Evolutionary conservation across 805 yeast genomes (phyloP).

Genomic region (Myxozyma mucilagina): DNA sequence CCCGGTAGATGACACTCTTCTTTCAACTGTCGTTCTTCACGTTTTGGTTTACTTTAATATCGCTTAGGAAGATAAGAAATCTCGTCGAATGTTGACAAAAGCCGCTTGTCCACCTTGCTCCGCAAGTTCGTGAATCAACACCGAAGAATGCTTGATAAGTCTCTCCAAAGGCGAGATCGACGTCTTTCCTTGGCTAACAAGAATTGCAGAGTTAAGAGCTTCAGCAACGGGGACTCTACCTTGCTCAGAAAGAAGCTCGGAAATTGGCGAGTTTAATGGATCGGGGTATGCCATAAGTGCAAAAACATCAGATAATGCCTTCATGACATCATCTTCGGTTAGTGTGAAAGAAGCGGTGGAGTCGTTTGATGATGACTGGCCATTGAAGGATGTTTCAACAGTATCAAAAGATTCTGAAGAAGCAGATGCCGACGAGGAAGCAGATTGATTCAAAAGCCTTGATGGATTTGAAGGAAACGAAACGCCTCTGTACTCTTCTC

Average conservation of each 20-base stretch:
- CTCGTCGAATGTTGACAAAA: conserved; percentile 27
- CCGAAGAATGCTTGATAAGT: conserved; percentile 46
- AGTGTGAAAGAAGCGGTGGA: background rate
- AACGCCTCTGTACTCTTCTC: conserved; percentile 37
- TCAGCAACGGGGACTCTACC: conserved; percentile 47
- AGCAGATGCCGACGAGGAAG: background rate
- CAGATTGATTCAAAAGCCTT: background rate
- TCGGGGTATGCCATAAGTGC: conserved; percentile 55
- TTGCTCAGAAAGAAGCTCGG: conserved; percentile 42
- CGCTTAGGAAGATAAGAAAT: conserved; percentile 16
- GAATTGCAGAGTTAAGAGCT: conserved; percentile 46
- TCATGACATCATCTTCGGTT: conserved; percentile 36
- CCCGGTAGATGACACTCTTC: too few species aligned
- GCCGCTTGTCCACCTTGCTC: conserved; percentile 30
- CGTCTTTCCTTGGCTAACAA: conserved; percentile 48
- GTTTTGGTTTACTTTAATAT: too few species aligned
- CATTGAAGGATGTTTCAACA: background rate
- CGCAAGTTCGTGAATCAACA: conserved; percentile 28
- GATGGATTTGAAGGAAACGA: background rate
- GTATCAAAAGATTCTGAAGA: background rate
- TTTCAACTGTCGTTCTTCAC: too few species aligned
- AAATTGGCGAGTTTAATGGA: conserved; percentile 45
- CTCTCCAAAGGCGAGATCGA: conserved; percentile 49
- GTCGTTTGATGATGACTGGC: background rate
- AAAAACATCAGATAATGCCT: conserved; percentile 49